Conservation (phyloP, 495 filamentous ascomycete species). For the Penicillium samsonianum region DNA sequence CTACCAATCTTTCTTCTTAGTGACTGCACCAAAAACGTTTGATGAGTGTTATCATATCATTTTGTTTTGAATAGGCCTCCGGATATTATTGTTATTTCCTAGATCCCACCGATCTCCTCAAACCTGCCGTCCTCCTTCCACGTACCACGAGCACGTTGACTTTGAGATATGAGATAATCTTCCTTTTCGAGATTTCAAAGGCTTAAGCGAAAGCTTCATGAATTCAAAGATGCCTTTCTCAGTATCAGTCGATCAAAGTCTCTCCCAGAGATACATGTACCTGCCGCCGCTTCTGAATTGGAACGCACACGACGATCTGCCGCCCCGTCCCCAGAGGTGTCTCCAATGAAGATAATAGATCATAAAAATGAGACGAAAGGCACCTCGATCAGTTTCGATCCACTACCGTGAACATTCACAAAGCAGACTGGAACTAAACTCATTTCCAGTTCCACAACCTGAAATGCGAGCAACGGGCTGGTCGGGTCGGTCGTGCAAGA, state of each 20-base stretch:
- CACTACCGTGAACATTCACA: not conserved
- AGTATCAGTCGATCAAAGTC: not conserved
- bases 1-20: not conserved
- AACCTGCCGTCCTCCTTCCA: not conserved
- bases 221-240: not conserved
- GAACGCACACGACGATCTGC: conserved; percentile 4
- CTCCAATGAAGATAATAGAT: not conserved
- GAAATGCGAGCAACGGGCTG: no score
- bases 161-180: not conserved
- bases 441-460: not conserved
- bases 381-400: not conserved
- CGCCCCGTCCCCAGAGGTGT: conserved; percentile 2
- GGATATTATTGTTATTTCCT: not conserved
- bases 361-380: not conserved
- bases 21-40: not conserved
- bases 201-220: conserved; percentile 1
- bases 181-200: not conserved
- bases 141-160: not conserved
- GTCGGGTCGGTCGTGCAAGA: not conserved
- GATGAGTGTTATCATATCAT: not conserved
- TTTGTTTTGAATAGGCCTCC: conserved; percentile 1
- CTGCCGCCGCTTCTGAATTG: not conserved
- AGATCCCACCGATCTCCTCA: not conserved
- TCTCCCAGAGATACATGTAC: not conserved
- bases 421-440: conserved; percentile 3